Percentiles rank a stretch among this genome's conserved stretches.
Conservation (phyloP, 2,329 filamentous ascomycete genomes). For the Dendryphion nanum region DNA sequence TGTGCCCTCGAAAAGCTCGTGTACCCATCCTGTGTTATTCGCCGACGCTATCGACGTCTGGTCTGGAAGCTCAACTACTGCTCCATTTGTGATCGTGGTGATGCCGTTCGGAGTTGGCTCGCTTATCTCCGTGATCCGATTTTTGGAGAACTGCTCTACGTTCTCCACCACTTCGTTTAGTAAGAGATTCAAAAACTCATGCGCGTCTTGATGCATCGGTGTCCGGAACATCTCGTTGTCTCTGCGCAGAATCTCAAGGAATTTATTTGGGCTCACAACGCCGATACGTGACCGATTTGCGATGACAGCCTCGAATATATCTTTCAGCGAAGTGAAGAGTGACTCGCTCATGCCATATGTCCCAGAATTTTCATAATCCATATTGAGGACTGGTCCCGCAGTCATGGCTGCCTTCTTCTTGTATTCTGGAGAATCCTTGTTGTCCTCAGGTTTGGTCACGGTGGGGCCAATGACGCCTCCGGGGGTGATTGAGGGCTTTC, state of each 20-base stretch:
- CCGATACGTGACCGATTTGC: conserved; percentile 79
- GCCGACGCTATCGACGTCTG: conserved; percentile 13
- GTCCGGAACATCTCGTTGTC: conserved; percentile 98
- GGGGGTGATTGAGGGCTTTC: conserved; percentile 41
- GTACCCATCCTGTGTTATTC: conserved; percentile 71
- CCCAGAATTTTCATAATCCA: conserved; percentile 75
- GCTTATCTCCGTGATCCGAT: conserved; percentile 46
- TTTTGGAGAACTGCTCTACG: conserved; percentile 81
- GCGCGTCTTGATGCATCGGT: conserved; percentile 96
- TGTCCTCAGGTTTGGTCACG: conserved; percentile 77
- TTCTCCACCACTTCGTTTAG: conserved; percentile 96
- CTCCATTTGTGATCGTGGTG: conserved; percentile 17
- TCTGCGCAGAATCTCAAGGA: conserved; percentile 87
- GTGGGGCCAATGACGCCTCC: conserved; percentile 51
- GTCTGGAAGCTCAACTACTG: conserved; percentile 15
- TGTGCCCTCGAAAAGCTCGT: conserved; percentile 93
- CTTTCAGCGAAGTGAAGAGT: conserved; percentile 90
- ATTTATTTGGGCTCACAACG: conserved; percentile 87
- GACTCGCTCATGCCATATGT: conserved; percentile 93
- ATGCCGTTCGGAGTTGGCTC: conserved; percentile 21
- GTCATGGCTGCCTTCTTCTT: conserved; percentile 96
- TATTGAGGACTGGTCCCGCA: conserved; percentile 80
- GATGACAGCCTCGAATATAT: conserved; percentile 90
- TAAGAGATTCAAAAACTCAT: conserved; percentile 92
- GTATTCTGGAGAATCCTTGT: conserved; percentile 90